Conservation (phyloP, 129 eudicot genomes). For the sunflower (Helianthus annuus) region HanXRQr2.0-SUNRISE NC_035444.2:65692301-65692800, state of each 20-base stretch:
- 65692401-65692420: conserved; percentile 1
- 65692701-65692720: conserved; percentile 26
- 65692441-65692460: neutral
- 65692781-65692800: neutral
- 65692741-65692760: neutral
- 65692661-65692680: conserved; percentile 21
- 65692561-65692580: neutral
- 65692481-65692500: conserved; percentile 8
- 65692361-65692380: conserved; percentile 30
- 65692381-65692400: neutral
- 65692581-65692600: conserved; percentile 35
- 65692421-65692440: neutral
- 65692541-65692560: conserved; percentile 37
- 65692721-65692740: conserved; percentile 30
- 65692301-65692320: no score
- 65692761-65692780: conserved; percentile 17
- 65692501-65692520: conserved; percentile 19
- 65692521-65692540: conserved; percentile 31
- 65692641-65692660: conserved; percentile 10
- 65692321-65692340: no score
- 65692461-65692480: neutral
- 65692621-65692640: conserved; percentile 29
- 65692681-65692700: conserved; percentile 34
- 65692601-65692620: conserved; percentile 2
- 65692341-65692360: neutral